These are phyloP conservation scores for Globisporangium okanoganense DNA, from an alignment of 352 stramenopile species.

Conservation along the genomic window DNA sequence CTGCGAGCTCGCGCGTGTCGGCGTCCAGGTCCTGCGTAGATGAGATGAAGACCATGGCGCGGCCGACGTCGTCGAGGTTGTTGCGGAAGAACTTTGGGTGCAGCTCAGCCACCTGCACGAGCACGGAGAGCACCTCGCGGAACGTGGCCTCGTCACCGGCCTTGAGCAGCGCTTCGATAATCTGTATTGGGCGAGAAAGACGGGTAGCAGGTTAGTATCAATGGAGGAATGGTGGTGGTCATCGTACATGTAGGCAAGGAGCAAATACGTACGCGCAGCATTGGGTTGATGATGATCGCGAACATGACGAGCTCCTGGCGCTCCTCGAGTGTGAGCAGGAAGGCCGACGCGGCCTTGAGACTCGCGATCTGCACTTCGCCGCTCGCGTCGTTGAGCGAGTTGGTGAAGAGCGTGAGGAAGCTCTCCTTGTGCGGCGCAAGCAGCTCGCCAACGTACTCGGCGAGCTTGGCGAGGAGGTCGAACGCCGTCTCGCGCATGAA, in stretches of 20 bases:
- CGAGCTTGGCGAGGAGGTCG: conserved; percentile 69
- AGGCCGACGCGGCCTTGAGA: conserved; percentile 66
- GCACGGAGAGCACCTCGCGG: conserved; percentile 64
- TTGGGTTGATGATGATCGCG: conserved; percentile 58
- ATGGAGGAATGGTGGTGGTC: background rate
- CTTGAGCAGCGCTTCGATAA: conserved; percentile 65
- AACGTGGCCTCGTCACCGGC: conserved; percentile 58
- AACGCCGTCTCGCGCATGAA: conserved; percentile 73
- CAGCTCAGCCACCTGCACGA: conserved; percentile 73
- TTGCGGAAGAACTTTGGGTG: conserved; percentile 83
- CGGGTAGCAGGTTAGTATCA: conserved; percentile 1
- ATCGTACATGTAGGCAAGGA: too few species aligned
- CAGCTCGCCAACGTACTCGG: conserved; percentile 62
- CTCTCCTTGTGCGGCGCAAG: conserved; percentile 73
- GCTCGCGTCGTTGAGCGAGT: conserved; percentile 59
- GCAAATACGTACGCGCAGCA: conserved; percentile 46
- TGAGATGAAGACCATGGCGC: conserved; percentile 79
- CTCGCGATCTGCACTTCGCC: conserved; percentile 65
- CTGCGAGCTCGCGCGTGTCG: conserved; percentile 72
- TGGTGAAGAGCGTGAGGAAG: conserved; percentile 77
- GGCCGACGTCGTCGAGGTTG: conserved; percentile 60
- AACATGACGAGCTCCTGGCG: conserved; percentile 66
- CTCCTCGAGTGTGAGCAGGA: conserved; percentile 73
- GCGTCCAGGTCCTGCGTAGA: conserved; percentile 57
- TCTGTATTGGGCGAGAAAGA: conserved; percentile 20